Percentiles rank a stretch among this genome's conserved stretches.
phyloP scores from a whole-genome alignment of 2,329 filamentous ascomycete species.

The Cladophialophora chaetospira region DNA sequence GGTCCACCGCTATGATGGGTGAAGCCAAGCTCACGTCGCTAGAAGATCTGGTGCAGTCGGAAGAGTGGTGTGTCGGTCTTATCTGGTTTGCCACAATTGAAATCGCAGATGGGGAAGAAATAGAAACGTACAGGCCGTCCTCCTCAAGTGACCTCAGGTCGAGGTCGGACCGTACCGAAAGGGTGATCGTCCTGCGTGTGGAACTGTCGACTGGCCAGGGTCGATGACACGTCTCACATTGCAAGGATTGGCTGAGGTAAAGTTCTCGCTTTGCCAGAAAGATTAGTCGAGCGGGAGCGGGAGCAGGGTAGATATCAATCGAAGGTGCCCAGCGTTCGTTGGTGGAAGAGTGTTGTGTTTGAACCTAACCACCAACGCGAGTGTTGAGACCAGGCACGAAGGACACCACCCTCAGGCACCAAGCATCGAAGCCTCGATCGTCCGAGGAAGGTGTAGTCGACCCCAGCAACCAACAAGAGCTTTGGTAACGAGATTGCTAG shows the following conservation, averaged over 20 bases:
- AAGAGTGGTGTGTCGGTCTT: slow-evolving; percentile 2
- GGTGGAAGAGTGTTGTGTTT: neutral
- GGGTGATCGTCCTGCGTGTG: neutral
- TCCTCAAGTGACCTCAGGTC: slow-evolving; percentile 9
- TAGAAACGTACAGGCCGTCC: slow-evolving; percentile 4
- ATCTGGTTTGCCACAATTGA: slow-evolving; percentile 13
- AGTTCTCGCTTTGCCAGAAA: neutral
- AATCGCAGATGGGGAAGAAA: slow-evolving; percentile 4
- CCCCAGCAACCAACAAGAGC: neutral
- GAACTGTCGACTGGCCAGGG: slow-evolving; percentile 8
- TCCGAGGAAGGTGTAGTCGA: neutral
- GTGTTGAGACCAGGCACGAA: neutral
- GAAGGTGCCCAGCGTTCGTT: neutral
- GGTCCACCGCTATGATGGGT: slow-evolving; percentile 5
- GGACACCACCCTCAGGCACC: neutral
- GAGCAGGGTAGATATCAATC: neutral
- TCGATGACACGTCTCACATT: slow-evolving; percentile 16
- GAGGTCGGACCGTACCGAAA: slow-evolving; percentile 12
- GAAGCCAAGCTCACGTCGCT: slow-evolving; percentile 7
- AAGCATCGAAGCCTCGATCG: neutral
- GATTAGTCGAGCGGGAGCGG: neutral
- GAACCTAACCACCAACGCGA: neutral
- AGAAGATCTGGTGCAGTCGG: slow-evolving; percentile 16
- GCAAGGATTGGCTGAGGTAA: slow-evolving; percentile 13
- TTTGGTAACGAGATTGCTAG: neutral